Conservation (phyloP, 306 rosid species). For the Gillenia trifoliata region DNA sequence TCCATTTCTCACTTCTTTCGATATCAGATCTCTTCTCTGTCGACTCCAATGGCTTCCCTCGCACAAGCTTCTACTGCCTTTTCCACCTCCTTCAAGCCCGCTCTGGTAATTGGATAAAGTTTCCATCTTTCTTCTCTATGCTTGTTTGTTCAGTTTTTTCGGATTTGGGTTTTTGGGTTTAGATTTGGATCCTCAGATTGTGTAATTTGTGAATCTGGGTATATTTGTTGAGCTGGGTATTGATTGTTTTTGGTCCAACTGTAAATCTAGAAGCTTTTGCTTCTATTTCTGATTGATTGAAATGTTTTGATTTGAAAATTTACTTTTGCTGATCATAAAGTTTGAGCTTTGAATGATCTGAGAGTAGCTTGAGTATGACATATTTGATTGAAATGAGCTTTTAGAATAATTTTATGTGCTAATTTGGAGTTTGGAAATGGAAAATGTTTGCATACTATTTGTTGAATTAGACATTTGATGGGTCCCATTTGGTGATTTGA, state of each 20-base stretch:
- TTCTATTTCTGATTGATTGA: neutral
- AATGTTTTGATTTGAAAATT: neutral
- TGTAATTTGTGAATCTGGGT: neutral
- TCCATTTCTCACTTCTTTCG: neutral
- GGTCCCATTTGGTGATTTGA: neutral
- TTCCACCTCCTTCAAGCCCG: slow-evolving; percentile 18
- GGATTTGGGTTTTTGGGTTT: neutral
- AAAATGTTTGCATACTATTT: neutral
- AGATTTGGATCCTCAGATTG: neutral
- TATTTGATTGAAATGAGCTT: neutral
- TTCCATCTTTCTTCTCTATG: neutral
- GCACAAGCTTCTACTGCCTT: neutral
- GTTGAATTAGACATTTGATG: neutral
- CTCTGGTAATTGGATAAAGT: neutral
- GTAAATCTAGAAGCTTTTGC: neutral
- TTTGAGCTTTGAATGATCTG: neutral
- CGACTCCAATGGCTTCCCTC: slow-evolving; percentile 13
- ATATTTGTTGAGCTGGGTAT: neutral
- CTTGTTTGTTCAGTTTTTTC: neutral
- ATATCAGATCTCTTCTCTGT: slow-evolving; percentile 5
- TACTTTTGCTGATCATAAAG: neutral
- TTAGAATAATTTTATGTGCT: neutral
- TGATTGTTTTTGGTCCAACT: neutral
- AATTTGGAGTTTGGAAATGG: neutral
- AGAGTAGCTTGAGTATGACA: neutral